Evolutionary conservation across 148 eudicot genomes (phyloP).

Genomic region (Silene conica): DNA sequence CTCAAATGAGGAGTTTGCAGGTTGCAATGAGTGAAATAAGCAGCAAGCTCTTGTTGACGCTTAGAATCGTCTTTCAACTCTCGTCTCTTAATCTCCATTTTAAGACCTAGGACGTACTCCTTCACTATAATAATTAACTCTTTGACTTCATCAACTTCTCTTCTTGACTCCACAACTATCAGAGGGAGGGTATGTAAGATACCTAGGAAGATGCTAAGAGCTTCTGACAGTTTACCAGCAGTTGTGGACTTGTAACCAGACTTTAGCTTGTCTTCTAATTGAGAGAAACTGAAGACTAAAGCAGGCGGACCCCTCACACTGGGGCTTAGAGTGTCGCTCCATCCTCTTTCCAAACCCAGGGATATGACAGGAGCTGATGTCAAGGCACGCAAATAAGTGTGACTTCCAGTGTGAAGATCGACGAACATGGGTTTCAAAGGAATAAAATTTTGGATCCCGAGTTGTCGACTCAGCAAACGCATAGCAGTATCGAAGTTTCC

Average conservation of each 20-base stretch:
- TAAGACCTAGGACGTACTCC: constrained; percentile 79
- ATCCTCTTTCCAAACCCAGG: constrained; percentile 72
- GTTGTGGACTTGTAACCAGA: constrained; percentile 74
- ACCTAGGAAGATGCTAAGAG: constrained; percentile 52
- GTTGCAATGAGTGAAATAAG: constrained; percentile 89
- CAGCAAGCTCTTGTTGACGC: constrained; percentile 91
- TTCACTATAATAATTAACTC: constrained; percentile 68
- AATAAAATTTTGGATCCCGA: constrained; percentile 66
- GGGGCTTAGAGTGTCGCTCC: constrained; percentile 72
- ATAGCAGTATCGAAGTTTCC: constrained; percentile 95
- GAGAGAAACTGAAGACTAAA: constrained; percentile 61
- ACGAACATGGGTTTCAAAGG: constrained; percentile 67
- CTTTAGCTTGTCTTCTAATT: constrained; percentile 77
- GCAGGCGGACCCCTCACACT: constrained; percentile 85
- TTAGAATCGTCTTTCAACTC: constrained; percentile 59
- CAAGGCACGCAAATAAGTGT: constrained; percentile 58
- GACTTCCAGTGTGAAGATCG: constrained; percentile 84
- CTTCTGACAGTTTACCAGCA: constrained; percentile 73
- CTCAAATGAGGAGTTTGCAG: constrained; percentile 84
- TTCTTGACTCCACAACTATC: constrained; percentile 79
- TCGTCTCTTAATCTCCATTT: constrained; percentile 79
- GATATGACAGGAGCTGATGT: constrained; percentile 67
- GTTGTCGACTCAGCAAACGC: constrained; percentile 78
- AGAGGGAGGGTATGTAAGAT: constrained; percentile 82
- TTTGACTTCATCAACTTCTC: constrained; percentile 94